A percentile compares a stretch with the other conserved stretches of the same genome.
Conservation (phyloP, 768 basidiomycete genomes). For the Favolaschia claudopus region DNA sequence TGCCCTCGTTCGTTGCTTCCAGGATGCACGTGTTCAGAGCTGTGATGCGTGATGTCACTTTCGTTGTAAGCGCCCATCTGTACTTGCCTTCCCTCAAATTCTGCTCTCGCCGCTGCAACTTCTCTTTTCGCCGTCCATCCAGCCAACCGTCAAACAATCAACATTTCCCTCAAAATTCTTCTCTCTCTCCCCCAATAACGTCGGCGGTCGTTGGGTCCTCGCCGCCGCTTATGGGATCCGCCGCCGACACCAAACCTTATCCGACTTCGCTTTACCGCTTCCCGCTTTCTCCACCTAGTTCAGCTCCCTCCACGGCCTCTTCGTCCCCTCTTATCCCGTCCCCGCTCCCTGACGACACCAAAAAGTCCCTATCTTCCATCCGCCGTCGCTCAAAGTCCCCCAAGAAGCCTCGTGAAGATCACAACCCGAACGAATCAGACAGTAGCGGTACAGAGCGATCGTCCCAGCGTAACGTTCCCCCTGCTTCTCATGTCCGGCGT, state of each 20-base stretch:
- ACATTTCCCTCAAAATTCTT: background rate
- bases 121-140: background rate
- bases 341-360: slow-evolving; percentile 32
- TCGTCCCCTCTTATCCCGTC: slow-evolving; percentile 46
- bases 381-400: slow-evolving; percentile 31
- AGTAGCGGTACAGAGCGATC: slow-evolving; percentile 53
- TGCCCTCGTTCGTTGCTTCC: no score
- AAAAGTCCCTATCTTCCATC: slow-evolving; percentile 27
- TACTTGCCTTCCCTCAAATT: background rate
- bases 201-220: background rate
- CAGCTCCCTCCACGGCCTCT: slow-evolving; percentile 47
- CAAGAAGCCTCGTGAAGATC: slow-evolving; percentile 35
- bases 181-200: background rate
- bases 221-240: slow-evolving; percentile 31
- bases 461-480: slow-evolving; percentile 35
- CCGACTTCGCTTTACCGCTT: slow-evolving; percentile 45
- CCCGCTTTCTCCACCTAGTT: slow-evolving; percentile 57
- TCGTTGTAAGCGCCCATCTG: background rate
- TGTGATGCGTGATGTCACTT: background rate
- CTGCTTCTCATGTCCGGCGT: slow-evolving; percentile 31
- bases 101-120: background rate
- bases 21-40: background rate
- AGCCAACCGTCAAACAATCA: background rate
- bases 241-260: slow-evolving; percentile 28
- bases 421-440: slow-evolving; percentile 51